These are phyloP conservation scores for Truncatella angustata DNA, from an alignment of 2,329 filamentous ascomycete genomes.

Conservation along the genomic window DNA sequence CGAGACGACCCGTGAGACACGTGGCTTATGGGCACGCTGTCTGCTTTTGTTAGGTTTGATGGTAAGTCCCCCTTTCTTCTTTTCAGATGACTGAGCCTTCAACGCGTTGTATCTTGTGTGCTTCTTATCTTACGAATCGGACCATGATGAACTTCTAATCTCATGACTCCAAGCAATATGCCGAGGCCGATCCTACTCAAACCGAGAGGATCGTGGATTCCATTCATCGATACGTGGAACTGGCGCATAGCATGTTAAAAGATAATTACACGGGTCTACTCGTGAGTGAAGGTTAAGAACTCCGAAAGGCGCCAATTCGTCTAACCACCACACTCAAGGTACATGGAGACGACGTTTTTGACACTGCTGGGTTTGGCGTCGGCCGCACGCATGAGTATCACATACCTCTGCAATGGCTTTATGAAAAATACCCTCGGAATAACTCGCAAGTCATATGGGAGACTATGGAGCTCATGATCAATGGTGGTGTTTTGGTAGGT, in stretches of 20 bases:
- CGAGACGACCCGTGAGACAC: conserved; percentile 37
- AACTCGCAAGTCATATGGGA: conserved; percentile 35
- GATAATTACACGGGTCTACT: conserved; percentile 51
- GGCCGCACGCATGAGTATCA: conserved; percentile 37
- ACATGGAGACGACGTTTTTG: conserved; percentile 40
- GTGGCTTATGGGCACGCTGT: conserved; percentile 53
- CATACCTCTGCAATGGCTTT: conserved; percentile 39
- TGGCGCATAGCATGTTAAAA: conserved; percentile 54
- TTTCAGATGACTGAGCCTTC: too few relatives aligned
- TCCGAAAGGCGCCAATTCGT: background rate
- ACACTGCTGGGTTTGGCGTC: conserved; percentile 32
- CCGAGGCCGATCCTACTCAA: conserved; percentile 44
- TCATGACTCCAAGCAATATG: conserved; percentile 37
- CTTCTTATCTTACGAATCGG: too few relatives aligned
- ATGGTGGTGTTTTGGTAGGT: conserved; percentile 19
- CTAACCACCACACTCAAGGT: background rate
- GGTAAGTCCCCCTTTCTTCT: background rate
- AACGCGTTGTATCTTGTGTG: too few relatives aligned
- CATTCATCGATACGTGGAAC: conserved; percentile 46
- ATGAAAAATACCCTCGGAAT: conserved; percentile 30
- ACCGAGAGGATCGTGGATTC: conserved; percentile 43
- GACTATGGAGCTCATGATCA: conserved; percentile 38
- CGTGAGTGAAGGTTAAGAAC: conserved; percentile 14
- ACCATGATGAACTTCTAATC: too few relatives aligned
- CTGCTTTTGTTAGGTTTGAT: conserved; percentile 49